Evolutionary conservation across 305 asterid genomes (phyloP).

Genomic region (Caryopteris hybrid): DNA sequence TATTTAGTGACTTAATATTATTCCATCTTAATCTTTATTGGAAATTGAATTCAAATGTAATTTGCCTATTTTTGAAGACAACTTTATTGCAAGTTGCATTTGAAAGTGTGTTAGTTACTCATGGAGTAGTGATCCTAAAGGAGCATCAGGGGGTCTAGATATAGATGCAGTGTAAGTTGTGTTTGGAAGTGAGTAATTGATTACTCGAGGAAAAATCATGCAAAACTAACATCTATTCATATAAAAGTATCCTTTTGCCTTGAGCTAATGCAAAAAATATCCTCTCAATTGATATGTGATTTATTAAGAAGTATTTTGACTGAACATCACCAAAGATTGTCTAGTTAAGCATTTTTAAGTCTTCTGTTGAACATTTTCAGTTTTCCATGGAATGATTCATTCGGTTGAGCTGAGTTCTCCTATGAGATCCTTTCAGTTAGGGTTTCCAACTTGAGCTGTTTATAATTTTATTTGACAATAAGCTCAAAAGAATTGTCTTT

Average conservation of each 20-base stretch:
- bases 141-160: not conserved
- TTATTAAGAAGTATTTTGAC: not conserved
- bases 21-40: not conserved
- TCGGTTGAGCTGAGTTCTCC: not conserved
- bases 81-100: not conserved
- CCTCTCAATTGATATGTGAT: not conserved
- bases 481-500: not conserved
- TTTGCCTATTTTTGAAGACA: too few relatives aligned
- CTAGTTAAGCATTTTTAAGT: not conserved
- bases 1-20: not conserved
- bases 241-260: too few relatives aligned
- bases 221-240: not conserved
- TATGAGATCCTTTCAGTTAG: constrained; percentile 1
- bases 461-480: not conserved
- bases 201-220: too few relatives aligned
- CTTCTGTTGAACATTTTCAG: not conserved
- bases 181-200: not conserved
- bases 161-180: not conserved
- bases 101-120: not conserved
- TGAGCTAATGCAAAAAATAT: too few relatives aligned
- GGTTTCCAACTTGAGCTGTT: constrained; percentile 2
- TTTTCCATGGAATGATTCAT: not conserved
- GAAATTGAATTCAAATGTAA: too few relatives aligned
- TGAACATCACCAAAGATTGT: not conserved
- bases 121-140: not conserved